Base-by-base conservation (phyloP, 2,329 filamentous ascomycete species). In the Aspergillus sergii region DNA sequence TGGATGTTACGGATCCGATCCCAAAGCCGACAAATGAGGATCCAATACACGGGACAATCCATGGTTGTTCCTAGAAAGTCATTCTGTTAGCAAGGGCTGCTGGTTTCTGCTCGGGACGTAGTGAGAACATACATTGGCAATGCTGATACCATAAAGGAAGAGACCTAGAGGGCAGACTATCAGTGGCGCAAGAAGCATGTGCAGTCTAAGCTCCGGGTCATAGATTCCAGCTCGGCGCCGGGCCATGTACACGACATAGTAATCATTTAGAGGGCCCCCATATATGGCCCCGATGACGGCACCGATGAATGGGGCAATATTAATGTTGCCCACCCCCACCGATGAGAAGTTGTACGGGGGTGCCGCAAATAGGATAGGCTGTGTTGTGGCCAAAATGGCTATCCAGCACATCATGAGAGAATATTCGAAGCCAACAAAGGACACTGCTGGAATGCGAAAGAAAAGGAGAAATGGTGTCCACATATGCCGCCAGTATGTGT, bases 361-460 rank as follows among this genome's bases (percentile, higher is more conserved):
- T 0, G 68, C 21, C 5, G 76, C 64, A 68, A 84, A 75, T 57
- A 74, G 77, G 1, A 71, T 74, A 7, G 77, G 76, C 30, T 75
- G 69, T 1, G 73, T 71, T 0, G 77, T 78, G 5, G 73, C 75
- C 68, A 82, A 74, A 36, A 83, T 73, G 2, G 76, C 76, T 4
- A 74, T 71, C 72, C 73, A 80, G 3, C 76, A 75, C 5, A 82
- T 61, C 1, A 79, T 66, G 6, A 76, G 72, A 1, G 77, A 79
- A 28, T 79, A 81, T 28, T 78, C 73, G 0, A 82, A 50, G 8
- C 76, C 76, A 0, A 73, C 77, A 46, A 79, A 81, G 21, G 76
- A 57, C 8, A 82, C 76, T 2, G 79, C 79, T 1, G 94, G 93
- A 21, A 81, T 76, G 0, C 68, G 62, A 43, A 72, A 70, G 2